A percentile compares a stretch with the other conserved stretches of the same genome.
Conservation (phyloP, 2,329 filamentous ascomycete species). For the Cercospora zeina region DNA sequence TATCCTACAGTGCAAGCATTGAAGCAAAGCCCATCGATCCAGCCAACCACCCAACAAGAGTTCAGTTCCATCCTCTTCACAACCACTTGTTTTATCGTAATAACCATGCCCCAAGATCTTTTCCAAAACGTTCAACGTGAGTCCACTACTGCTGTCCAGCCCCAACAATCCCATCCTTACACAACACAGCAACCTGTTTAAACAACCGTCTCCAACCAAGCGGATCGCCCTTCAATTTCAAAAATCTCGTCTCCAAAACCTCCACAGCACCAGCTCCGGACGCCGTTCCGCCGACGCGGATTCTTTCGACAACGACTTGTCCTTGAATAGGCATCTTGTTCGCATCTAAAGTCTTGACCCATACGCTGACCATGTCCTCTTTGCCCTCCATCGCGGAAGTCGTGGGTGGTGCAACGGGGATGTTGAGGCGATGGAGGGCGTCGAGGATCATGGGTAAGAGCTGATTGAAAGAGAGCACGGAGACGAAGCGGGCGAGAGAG, state of each 20-base stretch:
- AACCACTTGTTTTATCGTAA: background rate
- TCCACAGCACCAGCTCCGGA: constrained; percentile 47
- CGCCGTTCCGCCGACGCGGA: constrained; percentile 50
- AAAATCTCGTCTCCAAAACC: constrained; percentile 81
- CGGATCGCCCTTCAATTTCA: constrained; percentile 94
- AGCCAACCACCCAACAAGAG: no score
- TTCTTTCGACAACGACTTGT: constrained; percentile 70
- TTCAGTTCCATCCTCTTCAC: no score
- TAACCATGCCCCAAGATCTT: background rate
- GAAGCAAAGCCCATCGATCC: no score
- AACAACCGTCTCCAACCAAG: constrained; percentile 96
- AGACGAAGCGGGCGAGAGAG: constrained; percentile 89
- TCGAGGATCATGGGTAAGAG: constrained; percentile 78
- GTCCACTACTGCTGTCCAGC: constrained; percentile 12
- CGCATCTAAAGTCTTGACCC: constrained; percentile 72
- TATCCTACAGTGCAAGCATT: no score
- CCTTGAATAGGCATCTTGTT: constrained; percentile 72
- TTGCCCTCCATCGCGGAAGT: constrained; percentile 46
- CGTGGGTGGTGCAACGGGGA: constrained; percentile 61
- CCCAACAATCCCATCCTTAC: constrained; percentile 71
- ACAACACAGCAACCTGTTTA: constrained; percentile 87
- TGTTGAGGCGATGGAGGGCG: constrained; percentile 79
- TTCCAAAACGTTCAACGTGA: background rate
- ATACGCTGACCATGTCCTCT: constrained; percentile 56
- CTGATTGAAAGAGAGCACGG: constrained; percentile 70